These are phyloP conservation scores for Thielaviopsis populi DNA, from an alignment of 2,329 filamentous ascomycete genomes.

Conservation along the genomic window DNA sequence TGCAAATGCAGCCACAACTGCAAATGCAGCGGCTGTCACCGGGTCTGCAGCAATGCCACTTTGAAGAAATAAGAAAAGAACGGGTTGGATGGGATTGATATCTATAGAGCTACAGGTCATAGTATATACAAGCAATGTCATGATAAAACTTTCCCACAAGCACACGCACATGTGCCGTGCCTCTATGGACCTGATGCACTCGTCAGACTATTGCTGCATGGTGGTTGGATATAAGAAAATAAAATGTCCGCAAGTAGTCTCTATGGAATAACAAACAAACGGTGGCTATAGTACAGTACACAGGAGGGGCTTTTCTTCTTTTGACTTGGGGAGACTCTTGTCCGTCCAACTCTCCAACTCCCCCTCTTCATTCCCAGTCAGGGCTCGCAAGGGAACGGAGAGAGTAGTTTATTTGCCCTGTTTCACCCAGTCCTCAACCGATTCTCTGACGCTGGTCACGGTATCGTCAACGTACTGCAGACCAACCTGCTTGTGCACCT, in stretches of 20 bases:
- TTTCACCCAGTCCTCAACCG: constrained; percentile 76
- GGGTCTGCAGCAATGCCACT: constrained; percentile 2
- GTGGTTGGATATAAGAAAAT: constrained; percentile 12
- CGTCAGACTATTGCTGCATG: neutral
- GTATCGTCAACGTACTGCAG: constrained; percentile 64
- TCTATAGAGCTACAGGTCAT: neutral
- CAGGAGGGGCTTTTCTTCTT: neutral
- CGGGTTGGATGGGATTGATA: neutral
- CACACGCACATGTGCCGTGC: neutral
- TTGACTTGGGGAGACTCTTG: neutral
- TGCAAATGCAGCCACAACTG: neutral
- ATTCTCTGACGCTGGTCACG: constrained; percentile 59
- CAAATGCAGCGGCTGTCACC: neutral
- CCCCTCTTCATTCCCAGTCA: neutral
- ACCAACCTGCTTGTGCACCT: constrained; percentile 56
- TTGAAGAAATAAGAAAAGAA: neutral
- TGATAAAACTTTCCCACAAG: neutral
- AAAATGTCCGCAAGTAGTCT: constrained; percentile 12
- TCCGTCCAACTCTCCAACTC: neutral
- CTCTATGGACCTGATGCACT: neutral
- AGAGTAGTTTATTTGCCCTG: constrained; percentile 58
- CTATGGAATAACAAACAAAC: constrained; percentile 14
- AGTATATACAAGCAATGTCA: neutral
- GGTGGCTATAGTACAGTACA: constrained; percentile 16
- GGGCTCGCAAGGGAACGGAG: neutral